Evolutionary conservation across 805 yeast species (phyloP).

Genomic region (Wickerhamiella hasegawae): DNA sequence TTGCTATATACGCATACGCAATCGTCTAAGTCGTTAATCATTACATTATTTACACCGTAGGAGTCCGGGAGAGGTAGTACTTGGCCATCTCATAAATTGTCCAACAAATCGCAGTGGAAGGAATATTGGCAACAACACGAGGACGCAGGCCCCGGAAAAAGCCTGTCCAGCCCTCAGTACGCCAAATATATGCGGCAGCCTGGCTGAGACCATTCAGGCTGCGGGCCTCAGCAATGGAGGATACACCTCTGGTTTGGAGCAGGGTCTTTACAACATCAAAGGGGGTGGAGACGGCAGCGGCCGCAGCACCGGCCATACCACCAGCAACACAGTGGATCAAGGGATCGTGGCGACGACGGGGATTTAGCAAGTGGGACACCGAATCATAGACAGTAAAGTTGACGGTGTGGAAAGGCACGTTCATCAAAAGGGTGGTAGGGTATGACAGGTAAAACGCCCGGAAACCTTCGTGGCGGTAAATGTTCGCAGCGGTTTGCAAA

Average conservation of each 20-base stretch:
- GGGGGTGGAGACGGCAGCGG: conserved; percentile 92
- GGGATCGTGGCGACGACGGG: conserved; percentile 63
- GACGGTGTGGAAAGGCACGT: conserved; percentile 86
- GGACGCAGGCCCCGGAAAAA: conserved; percentile 81
- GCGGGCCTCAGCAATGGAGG: conserved; percentile 26
- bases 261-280: conserved; percentile 82
- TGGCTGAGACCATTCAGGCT: conserved; percentile 47
- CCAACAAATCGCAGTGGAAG: conserved; percentile 95
- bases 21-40: neutral
- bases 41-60: neutral
- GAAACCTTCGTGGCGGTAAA: conserved; percentile 28
- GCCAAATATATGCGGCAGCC: conserved; percentile 55
- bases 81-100: conserved; percentile 97
- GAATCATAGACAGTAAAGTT: conserved; percentile 89
- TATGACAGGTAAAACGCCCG: conserved; percentile 81
- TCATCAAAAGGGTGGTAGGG: conserved; percentile 84
- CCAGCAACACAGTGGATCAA: conserved; percentile 84
- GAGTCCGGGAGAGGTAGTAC: conserved; percentile 28
- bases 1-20: too few relatives aligned
- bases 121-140: conserved; percentile 81
- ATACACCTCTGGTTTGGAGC: conserved; percentile 56
- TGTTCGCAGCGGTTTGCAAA: conserved; percentile 14
- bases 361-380: conserved; percentile 62
- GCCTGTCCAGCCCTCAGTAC: conserved; percentile 32
- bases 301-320: conserved; percentile 85